Evolutionary conservation across 2,329 filamentous ascomycete species (phyloP).

Genomic region (Colletotrichum karsti): DNA sequence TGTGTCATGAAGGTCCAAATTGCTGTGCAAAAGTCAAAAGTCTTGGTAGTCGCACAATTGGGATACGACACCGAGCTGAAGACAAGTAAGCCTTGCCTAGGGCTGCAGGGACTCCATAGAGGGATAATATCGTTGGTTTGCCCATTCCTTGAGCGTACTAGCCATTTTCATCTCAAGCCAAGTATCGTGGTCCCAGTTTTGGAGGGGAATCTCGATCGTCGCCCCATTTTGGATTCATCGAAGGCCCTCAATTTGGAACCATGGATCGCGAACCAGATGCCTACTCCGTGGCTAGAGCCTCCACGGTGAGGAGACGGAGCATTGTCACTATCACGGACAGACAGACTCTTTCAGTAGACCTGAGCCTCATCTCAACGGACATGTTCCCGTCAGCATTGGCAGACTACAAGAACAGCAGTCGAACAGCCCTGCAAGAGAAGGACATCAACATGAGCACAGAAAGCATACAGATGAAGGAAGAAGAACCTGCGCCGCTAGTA

Average conservation of each 20-base stretch:
- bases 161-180: background rate
- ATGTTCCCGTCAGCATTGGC: constrained; percentile 1
- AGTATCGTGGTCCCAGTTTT: background rate
- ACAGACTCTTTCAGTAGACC: background rate
- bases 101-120: background rate
- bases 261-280: background rate
- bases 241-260: background rate
- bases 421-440: background rate
- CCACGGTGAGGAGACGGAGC: background rate
- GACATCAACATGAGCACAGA: background rate
- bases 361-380: constrained; percentile 6
- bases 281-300: background rate
- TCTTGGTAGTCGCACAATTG: background rate
- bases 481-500: background rate
- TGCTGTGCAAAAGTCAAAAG: background rate
- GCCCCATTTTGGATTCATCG: background rate
- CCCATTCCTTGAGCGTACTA: background rate
- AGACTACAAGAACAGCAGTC: background rate
- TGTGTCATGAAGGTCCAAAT: background rate
- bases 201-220: background rate
- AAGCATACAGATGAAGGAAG: background rate
- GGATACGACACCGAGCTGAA: background rate
- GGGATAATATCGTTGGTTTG: background rate
- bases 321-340: constrained; percentile 1
- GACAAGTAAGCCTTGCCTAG: background rate